phyloP scores from a whole-genome alignment of 805 yeast species.

The Kluyveromyces starmeri region DNA sequence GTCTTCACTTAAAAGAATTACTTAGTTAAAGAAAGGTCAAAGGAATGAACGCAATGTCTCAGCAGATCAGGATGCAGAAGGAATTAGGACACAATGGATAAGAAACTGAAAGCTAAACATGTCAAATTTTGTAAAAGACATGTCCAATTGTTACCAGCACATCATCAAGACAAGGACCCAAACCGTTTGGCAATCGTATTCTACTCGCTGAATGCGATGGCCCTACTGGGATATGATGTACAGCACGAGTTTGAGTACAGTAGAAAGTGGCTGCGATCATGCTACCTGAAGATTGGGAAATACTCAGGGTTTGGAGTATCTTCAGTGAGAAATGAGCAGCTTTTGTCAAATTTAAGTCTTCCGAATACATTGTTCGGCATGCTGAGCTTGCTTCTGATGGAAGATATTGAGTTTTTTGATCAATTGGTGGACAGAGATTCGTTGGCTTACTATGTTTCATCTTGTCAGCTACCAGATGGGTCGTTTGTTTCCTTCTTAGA shows the following conservation, averaged over 20 bases:
- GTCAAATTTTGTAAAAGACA: conserved; percentile 41
- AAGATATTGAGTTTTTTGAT: conserved; percentile 36
- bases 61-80: too few relatives aligned
- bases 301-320: conserved; percentile 25
- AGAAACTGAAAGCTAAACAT: conserved; percentile 19
- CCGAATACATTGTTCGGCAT: conserved; percentile 70
- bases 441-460: conserved; percentile 45
- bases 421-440: conserved; percentile 31
- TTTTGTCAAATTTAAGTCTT: conserved; percentile 40
- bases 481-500: conserved; percentile 43
- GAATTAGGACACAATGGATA: conserved; percentile 1
- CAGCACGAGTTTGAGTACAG: conserved; percentile 20
- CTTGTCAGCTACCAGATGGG: conserved; percentile 55
- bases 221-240: conserved; percentile 23
- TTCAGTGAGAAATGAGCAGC: conserved; percentile 10
- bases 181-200: conserved; percentile 62
- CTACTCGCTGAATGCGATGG: conserved; percentile 53
- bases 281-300: conserved; percentile 24
- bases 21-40: too few relatives aligned
- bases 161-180: conserved; percentile 55
- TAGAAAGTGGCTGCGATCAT: conserved; percentile 24
- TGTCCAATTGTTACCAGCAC: conserved; percentile 44
- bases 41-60: too few relatives aligned
- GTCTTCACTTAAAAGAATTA: too few relatives aligned
- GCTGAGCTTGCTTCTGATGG: conserved; percentile 43